phyloP scores from a whole-genome alignment of 208 protist genomes.

The Balamuthia mandrillaris region DNA sequence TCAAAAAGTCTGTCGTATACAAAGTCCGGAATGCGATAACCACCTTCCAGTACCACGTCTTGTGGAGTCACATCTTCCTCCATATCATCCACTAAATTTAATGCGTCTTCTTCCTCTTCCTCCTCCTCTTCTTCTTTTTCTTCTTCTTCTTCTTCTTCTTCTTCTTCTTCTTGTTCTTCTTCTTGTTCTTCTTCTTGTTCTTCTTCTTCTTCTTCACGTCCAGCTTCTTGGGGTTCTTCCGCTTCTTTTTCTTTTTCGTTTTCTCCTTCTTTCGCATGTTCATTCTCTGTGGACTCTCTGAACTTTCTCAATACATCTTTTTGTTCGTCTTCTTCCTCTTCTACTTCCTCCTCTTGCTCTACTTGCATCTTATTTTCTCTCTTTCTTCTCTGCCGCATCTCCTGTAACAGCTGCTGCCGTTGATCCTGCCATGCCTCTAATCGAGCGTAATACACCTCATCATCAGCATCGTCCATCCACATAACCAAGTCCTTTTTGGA shows the following conservation, averaged over 20 bases:
- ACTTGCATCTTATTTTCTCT: too few relatives aligned
- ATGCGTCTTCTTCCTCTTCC: too few relatives aligned
- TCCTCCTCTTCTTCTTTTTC: too few relatives aligned
- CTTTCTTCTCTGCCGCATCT: not conserved
- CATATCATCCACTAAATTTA: too few relatives aligned
- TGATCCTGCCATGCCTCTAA: not conserved
- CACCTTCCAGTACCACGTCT: too few relatives aligned
- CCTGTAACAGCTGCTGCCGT: not conserved
- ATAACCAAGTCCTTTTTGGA: too few relatives aligned
- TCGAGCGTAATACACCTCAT: not conserved
- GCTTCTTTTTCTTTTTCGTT: not conserved
- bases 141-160: not conserved
- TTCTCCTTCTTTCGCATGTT: not conserved
- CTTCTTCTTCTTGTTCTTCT: not conserved
- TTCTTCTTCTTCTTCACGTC: not conserved
- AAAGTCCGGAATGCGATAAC: conserved; percentile 49
- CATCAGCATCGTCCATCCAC: not conserved
- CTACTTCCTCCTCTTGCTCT: not conserved
- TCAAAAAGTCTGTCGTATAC: conserved; percentile 78
- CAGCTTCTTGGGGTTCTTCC: not conserved
- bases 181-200: not conserved
- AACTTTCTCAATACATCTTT: too few relatives aligned
- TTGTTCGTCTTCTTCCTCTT: not conserved
- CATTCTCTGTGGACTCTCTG: not conserved
- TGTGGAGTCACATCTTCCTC: too few relatives aligned